Conservation (phyloP, 75 land plant species). For the Selaginella moellendorffii region DNA sequence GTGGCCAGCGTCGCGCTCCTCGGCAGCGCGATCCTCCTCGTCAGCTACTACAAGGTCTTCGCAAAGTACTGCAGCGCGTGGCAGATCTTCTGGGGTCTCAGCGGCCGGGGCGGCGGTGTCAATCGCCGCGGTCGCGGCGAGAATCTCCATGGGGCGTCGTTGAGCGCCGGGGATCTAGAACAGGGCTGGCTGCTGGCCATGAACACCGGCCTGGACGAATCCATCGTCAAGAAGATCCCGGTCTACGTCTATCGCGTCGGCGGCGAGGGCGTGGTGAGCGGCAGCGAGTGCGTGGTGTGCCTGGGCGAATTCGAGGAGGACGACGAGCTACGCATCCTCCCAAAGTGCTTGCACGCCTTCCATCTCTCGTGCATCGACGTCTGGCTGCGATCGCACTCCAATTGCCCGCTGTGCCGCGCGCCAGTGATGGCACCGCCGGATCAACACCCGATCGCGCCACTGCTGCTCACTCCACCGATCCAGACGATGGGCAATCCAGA, state of each 20-base stretch:
- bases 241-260: conserved; percentile 36
- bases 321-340: conserved; percentile 17
- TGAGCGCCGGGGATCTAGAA: not conserved
- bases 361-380: conserved; percentile 22
- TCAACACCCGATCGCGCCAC: too few species aligned
- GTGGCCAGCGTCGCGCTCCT: not conserved
- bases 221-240: conserved; percentile 36
- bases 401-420: conserved; percentile 21
- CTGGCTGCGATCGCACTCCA: conserved; percentile 19
- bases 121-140: not conserved
- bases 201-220: conserved; percentile 39
- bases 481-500: not conserved
- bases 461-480: not conserved
- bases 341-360: conserved; percentile 23
- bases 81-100: not conserved
- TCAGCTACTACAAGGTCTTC: not conserved
- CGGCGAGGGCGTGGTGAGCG: conserved; percentile 22
- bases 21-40: not conserved
- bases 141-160: not conserved
- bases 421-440: not conserved
- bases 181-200: not conserved
- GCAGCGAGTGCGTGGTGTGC: conserved; percentile 20
- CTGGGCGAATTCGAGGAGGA: conserved; percentile 19
- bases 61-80: not conserved
- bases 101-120: not conserved